A percentile compares a stretch with the other conserved stretches of the same genome.
Evolutionary conservation across 805 yeast genomes (phyloP).

Genomic region (Metschnikowia gelsemii): DNA sequence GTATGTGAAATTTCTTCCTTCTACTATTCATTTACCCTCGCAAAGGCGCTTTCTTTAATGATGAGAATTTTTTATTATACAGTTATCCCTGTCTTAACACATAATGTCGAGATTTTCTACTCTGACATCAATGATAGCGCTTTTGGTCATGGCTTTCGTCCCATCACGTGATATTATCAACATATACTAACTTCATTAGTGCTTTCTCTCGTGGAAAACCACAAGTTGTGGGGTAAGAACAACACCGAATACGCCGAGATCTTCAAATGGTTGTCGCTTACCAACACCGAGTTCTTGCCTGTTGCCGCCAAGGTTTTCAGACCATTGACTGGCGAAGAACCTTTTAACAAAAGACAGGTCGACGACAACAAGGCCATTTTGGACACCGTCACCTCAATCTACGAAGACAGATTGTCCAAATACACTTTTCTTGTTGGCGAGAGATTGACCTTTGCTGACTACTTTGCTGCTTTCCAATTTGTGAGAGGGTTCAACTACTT

Average conservation of each 20-base stretch:
- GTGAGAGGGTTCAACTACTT: constrained; percentile 56
- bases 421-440: constrained; percentile 74
- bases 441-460: constrained; percentile 60
- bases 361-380: constrained; percentile 43
- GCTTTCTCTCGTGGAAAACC: constrained; percentile 45
- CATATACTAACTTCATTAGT: constrained; percentile 35
- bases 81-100: constrained; percentile 86
- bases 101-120: constrained; percentile 64
- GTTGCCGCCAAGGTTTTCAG: constrained; percentile 48
- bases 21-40: neutral
- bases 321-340: constrained; percentile 61
- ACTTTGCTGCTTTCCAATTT: constrained; percentile 49
- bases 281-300: constrained; percentile 64
- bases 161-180: neutral
- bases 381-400: constrained; percentile 39
- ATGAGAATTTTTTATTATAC: constrained; percentile 60
- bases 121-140: constrained; percentile 42
- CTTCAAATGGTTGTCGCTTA: constrained; percentile 75
- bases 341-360: constrained; percentile 74
- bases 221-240: constrained; percentile 62
- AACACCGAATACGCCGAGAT: constrained; percentile 62
- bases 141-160: neutral
- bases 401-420: constrained; percentile 57
- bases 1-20: constrained; percentile 36
- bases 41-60: constrained; percentile 31